Evolutionary conservation across 1,284 basidiomycete species (phyloP).

Genomic region (Violaceomyces palustris): DNA sequence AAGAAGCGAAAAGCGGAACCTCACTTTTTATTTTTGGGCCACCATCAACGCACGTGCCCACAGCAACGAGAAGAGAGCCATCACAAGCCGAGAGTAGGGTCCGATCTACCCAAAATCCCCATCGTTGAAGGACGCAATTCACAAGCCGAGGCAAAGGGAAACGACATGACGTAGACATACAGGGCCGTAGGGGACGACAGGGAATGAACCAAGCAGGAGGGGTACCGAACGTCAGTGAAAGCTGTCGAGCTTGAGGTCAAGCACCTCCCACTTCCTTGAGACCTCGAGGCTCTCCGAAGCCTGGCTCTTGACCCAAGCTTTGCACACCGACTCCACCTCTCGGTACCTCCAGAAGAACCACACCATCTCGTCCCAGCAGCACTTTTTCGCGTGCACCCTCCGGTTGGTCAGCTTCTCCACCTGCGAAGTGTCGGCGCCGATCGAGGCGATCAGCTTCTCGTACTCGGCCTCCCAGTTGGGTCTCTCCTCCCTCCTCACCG

Average conservation of each 20-base stretch:
- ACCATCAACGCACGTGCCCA: no score
- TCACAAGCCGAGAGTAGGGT: no score
- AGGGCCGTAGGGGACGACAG: no score
- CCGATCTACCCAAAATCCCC: no score
- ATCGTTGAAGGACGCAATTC: no score
- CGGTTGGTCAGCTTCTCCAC: conserved; percentile 25
- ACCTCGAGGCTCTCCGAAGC: conserved; percentile 6
- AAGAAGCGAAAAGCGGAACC: no score
- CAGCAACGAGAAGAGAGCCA: no score
- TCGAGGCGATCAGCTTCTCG: conserved; percentile 13
- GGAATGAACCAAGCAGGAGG: no score
- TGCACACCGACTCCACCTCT: conserved; percentile 18
- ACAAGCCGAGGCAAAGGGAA: no score
- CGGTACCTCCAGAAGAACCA: conserved; percentile 26
- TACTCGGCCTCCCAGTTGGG: conserved; percentile 17
- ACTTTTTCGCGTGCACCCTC: conserved; percentile 22
- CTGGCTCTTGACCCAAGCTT: conserved; percentile 16
- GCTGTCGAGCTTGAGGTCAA: conserved; percentile 29
- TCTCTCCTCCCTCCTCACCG: conserved; percentile 5
- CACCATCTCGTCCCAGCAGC: conserved; percentile 27
- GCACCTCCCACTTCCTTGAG: conserved; percentile 20
- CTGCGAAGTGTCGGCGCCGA: conserved; percentile 15
- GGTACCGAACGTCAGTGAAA: no score
- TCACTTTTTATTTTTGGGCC: no score
- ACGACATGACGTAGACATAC: no score